A percentile compares a stretch with the other conserved stretches of the same genome.
Evolutionary conservation across 805 yeast genomes (phyloP).

Genomic region (Helenozyma rhizophorensis): DNA sequence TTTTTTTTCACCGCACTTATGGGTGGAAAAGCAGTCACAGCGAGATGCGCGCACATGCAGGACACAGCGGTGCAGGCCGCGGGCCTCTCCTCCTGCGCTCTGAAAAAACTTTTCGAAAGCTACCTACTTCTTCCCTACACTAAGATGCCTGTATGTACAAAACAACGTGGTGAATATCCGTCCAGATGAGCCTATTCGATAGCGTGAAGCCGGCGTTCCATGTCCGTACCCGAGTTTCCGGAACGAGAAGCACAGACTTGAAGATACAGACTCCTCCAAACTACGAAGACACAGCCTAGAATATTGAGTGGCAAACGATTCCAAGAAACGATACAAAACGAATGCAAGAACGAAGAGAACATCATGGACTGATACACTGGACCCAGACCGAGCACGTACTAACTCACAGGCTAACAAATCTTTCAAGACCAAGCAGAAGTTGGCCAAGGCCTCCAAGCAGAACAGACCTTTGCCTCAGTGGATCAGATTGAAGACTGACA

Average conservation of each 20-base stretch:
- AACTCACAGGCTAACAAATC: constrained; percentile 80
- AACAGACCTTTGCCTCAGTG: constrained; percentile 99
- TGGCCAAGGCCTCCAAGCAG: constrained; percentile 98
- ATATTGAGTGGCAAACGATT: too few relatives aligned
- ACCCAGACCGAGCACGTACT: constrained; percentile 23
- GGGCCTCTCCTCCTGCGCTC: constrained; percentile 4
- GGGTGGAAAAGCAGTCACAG: constrained; percentile 16
- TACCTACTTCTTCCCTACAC: constrained; percentile 5
- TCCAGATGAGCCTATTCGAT: too few relatives aligned
- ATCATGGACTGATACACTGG: background rate
- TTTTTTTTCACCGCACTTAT: constrained; percentile 5
- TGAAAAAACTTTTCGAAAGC: constrained; percentile 15
- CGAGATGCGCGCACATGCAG: background rate
- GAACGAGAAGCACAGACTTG: too few relatives aligned
- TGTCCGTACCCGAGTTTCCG: too few relatives aligned
- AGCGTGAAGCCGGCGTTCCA: too few relatives aligned
- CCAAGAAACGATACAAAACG: background rate
- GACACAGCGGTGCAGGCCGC: too few relatives aligned
- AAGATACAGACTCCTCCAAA: too few relatives aligned
- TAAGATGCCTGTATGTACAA: constrained; percentile 43
- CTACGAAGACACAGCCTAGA: too few relatives aligned
- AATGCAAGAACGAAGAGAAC: background rate
- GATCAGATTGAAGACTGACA: constrained; percentile 97
- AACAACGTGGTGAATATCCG: too few relatives aligned
- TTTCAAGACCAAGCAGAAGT: constrained; percentile 95